Evolutionary conservation across 1,139 yeast genomes (phyloP).

Genomic region (Zygosaccharomyces pseudobailii): DNA sequence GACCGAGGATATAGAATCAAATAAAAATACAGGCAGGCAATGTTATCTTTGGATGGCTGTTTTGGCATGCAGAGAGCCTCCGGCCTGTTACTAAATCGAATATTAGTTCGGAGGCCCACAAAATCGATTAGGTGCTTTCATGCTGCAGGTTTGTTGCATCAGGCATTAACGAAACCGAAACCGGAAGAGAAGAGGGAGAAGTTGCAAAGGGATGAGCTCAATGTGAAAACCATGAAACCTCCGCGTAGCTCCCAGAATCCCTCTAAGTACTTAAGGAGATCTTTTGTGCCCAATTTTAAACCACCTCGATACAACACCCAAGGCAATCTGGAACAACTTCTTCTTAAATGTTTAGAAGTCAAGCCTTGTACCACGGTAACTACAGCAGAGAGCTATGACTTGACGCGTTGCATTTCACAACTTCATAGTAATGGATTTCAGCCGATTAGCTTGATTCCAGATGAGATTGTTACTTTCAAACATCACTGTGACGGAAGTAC

Average conservation of each 20-base stretch:
- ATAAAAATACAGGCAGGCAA: not conserved
- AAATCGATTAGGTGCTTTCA: not conserved
- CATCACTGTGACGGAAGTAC: conserved; percentile 30
- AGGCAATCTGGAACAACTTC: conserved; percentile 8
- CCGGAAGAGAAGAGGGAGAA: not conserved
- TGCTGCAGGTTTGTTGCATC: not conserved
- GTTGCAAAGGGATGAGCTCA: conserved; percentile 1
- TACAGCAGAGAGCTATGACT: conserved; percentile 62
- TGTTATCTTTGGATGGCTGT: not conserved
- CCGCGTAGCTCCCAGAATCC: conserved; percentile 12
- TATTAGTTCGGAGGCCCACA: not conserved
- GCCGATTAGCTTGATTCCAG: conserved; percentile 48
- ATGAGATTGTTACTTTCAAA: conserved; percentile 56
- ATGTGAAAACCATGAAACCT: conserved; percentile 11
- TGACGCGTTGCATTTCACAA: conserved; percentile 40
- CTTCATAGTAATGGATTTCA: conserved; percentile 30
- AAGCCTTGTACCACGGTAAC: conserved; percentile 60
- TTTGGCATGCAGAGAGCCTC: not conserved
- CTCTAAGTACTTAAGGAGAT: conserved; percentile 15
- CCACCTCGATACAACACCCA: conserved; percentile 2
- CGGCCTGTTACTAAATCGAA: not conserved
- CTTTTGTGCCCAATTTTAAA: conserved; percentile 10
- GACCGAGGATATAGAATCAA: not conserved
- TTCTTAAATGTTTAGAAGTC: conserved; percentile 10
- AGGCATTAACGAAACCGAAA: not conserved